phyloP scores from a whole-genome alignment of 768 basidiomycete genomes.

The Lepiota brunneoincarnata region DNA sequence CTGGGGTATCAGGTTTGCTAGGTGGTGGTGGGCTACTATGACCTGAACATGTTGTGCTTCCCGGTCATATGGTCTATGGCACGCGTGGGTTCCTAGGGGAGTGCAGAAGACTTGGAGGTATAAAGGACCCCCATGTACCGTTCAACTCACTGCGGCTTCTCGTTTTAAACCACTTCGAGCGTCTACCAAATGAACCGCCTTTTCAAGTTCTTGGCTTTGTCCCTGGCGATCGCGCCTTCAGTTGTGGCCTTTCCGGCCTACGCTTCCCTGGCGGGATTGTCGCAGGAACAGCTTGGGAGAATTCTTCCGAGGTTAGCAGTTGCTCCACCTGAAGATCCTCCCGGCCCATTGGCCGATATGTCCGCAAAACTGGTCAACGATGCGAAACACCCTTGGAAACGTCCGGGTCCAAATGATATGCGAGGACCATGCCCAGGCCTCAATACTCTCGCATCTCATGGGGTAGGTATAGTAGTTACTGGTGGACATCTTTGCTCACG shows the following conservation, averaged over 20 bases:
- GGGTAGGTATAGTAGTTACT: conserved; percentile 8
- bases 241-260: conserved; percentile 12
- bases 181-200: neutral
- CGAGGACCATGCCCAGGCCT: conserved; percentile 20
- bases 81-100: too few species aligned
- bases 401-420: conserved; percentile 10
- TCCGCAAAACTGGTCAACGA: conserved; percentile 19
- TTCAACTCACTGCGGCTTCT: neutral
- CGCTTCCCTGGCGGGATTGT: conserved; percentile 13
- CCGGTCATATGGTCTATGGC: too few species aligned
- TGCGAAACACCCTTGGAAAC: conserved; percentile 15
- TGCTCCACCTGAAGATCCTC: conserved; percentile 1
- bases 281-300: conserved; percentile 2
- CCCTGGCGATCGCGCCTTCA: neutral
- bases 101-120: too few species aligned
- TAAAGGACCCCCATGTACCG: too few species aligned
- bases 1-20: too few species aligned
- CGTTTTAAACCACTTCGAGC: neutral
- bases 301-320: conserved; percentile 9
- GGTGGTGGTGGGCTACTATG: too few species aligned
- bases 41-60: too few species aligned
- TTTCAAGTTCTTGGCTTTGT: neutral
- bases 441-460: conserved; percentile 19
- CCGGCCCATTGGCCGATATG: conserved; percentile 12
- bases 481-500: neutral